Evolutionary conservation across 2,329 filamentous ascomycete species (phyloP).

Genomic region (Penicillium sp.): DNA sequence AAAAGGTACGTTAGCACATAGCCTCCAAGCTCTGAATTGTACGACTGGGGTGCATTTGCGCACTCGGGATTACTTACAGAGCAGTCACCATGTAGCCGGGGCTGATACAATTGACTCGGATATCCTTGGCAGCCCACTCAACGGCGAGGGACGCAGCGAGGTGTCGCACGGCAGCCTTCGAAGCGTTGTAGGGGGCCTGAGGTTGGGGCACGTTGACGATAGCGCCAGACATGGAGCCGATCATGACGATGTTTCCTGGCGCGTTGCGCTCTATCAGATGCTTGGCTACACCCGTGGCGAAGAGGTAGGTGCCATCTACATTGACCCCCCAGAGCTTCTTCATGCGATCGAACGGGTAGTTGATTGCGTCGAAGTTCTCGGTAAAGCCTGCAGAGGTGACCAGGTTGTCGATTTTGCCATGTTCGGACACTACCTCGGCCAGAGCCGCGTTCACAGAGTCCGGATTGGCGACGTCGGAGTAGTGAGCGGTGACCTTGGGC

Average conservation of each 20-base stretch:
- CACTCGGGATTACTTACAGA: slow-evolving; percentile 56
- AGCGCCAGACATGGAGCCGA: slow-evolving; percentile 88
- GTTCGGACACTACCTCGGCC: slow-evolving; percentile 61
- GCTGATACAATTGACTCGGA: slow-evolving; percentile 91
- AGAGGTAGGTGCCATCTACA: slow-evolving; percentile 86
- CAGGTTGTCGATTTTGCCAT: slow-evolving; percentile 82
- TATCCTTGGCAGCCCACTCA: slow-evolving; percentile 83
- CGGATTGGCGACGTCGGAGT: slow-evolving; percentile 76
- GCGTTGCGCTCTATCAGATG: slow-evolving; percentile 79
- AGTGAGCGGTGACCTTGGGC: slow-evolving; percentile 84
- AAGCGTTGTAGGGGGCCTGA: slow-evolving; percentile 86
- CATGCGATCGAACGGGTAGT: slow-evolving; percentile 85
- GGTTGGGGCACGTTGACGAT: slow-evolving; percentile 96
- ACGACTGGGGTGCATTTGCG: neutral
- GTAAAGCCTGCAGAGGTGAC: slow-evolving; percentile 97
- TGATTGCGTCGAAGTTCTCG: slow-evolving; percentile 88
- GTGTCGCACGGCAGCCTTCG: slow-evolving; percentile 88
- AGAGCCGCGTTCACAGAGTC: slow-evolving; percentile 72
- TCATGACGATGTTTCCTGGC: slow-evolving; percentile 83
- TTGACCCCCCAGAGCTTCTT: slow-evolving; percentile 94
- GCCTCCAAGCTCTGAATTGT: neutral
- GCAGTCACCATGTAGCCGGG: slow-evolving; percentile 96
- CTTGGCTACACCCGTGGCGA: slow-evolving; percentile 75
- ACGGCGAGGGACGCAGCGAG: slow-evolving; percentile 82
- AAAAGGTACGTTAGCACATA: neutral